Evolutionary conservation across 306 rosid species (phyloP).

Genomic region (Rosa multiflora): DNA sequence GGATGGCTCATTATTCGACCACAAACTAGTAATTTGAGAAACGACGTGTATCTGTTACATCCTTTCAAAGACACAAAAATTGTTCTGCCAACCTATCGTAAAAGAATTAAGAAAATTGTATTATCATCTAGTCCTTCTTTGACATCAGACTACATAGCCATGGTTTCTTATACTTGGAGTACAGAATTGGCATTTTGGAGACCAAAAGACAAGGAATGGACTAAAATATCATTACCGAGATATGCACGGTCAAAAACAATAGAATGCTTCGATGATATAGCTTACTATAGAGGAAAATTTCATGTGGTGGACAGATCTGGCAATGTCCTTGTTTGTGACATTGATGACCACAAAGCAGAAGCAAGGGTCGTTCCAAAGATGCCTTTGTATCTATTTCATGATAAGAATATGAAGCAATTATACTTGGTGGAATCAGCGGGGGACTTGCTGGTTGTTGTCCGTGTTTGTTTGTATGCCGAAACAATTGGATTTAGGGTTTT

Average conservation of each 20-base stretch:
- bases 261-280: background rate
- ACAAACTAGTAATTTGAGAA: background rate
- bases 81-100: background rate
- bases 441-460: background rate
- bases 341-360: background rate
- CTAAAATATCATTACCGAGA: background rate
- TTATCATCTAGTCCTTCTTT: background rate
- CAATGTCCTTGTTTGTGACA: background rate
- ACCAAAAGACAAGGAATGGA: background rate
- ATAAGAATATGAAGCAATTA: background rate
- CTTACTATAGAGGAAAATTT: background rate
- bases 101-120: background rate
- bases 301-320: background rate
- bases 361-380: background rate
- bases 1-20: background rate
- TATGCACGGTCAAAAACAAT: too few relatives aligned
- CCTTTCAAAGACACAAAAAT: background rate
- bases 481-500: background rate
- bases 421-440: background rate
- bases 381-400: background rate
- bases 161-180: background rate
- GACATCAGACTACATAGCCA: background rate
- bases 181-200: background rate
- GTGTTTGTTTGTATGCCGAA: background rate
- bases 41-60: background rate